Conservation (phyloP, 106 monocot species). For the Gastrodia elata region DNA sequence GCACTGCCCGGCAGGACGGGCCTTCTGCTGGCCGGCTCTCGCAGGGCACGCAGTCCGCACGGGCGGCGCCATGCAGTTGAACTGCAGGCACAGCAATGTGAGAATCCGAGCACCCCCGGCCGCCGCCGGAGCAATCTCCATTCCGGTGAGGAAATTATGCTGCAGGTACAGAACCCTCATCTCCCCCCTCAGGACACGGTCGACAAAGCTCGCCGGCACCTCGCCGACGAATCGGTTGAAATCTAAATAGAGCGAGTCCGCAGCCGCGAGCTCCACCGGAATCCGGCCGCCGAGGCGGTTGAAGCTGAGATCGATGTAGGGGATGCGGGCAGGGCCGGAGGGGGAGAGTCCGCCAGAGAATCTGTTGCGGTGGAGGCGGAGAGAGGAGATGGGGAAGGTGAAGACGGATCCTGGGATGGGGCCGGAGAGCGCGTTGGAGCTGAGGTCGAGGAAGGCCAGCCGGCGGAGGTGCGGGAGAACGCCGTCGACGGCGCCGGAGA, state of each 20-base stretch:
- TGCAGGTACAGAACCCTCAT: conserved; percentile 67
- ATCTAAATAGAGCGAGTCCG: conserved; percentile 56
- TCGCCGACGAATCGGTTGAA: conserved; percentile 54
- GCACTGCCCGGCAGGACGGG: conserved; percentile 47
- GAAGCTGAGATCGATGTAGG: conserved; percentile 66
- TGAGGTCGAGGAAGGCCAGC: conserved; percentile 40
- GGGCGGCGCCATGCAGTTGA: conserved; percentile 70
- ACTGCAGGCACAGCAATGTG: conserved; percentile 40
- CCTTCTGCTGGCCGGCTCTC: conserved; percentile 29
- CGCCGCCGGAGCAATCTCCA: conserved; percentile 12
- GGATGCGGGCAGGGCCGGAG: conserved; percentile 6
- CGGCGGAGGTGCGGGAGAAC: conserved; percentile 5
- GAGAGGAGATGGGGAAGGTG: conserved; percentile 20
- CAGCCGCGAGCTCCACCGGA: conserved; percentile 35
- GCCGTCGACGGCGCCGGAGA: conserved; percentile 21
- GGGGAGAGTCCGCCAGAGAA: conserved; percentile 25
- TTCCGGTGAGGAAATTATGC: conserved; percentile 60
- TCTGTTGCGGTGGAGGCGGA: conserved; percentile 38
- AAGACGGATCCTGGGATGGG: conserved; percentile 32
- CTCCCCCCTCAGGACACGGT: conserved; percentile 23
- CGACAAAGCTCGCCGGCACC: conserved; percentile 36
- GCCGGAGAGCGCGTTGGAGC: conserved; percentile 37
- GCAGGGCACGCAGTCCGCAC: conserved; percentile 36
- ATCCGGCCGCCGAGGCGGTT: conserved; percentile 49
- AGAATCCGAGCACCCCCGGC: conserved; percentile 21